A percentile compares a stretch with the other conserved stretches of the same genome.
Conservation (phyloP, 2,329 filamentous ascomycete genomes). For the Aureobasidium sp. region DNA sequence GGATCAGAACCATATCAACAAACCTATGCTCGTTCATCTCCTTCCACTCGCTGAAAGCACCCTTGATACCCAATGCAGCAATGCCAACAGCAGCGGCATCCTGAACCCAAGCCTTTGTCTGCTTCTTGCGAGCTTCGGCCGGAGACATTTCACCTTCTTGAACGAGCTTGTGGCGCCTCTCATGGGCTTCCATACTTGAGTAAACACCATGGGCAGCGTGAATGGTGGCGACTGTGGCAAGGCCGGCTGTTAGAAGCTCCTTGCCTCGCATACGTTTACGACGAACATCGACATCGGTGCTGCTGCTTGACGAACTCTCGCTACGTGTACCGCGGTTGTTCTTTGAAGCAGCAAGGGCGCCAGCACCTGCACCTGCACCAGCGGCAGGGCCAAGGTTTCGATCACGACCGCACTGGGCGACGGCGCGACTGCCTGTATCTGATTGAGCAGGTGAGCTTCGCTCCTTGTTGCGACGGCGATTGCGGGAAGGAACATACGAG, state of each 20-base stretch:
- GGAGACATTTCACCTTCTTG: conserved; percentile 55
- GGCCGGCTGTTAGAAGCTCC: conserved; percentile 57
- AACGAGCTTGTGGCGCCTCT: conserved; percentile 53
- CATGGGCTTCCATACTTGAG: conserved; percentile 55
- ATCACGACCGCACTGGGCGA: conserved; percentile 25
- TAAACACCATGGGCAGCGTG: conserved; percentile 61
- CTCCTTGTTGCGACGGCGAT: conserved; percentile 34
- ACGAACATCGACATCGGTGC: conserved; percentile 52
- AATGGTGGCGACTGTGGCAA: conserved; percentile 62
- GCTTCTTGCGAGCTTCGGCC: conserved; percentile 56
- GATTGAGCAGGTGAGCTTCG: conserved; percentile 32
- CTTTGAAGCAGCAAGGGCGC: conserved; percentile 21
- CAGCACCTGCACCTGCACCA: conserved; percentile 33
- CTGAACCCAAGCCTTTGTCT: conserved; percentile 56
- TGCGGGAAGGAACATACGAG: conserved; percentile 46
- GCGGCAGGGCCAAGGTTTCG: conserved; percentile 39
- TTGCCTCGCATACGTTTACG: conserved; percentile 60
- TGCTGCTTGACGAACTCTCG: conserved; percentile 29
- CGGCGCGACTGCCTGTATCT: conserved; percentile 32
- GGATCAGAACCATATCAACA: conserved; percentile 25
- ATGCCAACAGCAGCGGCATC: conserved; percentile 61
- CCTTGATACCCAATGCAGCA: conserved; percentile 60
- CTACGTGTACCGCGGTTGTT: conserved; percentile 14
- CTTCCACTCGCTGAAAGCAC: conserved; percentile 59
- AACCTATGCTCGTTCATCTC: conserved; percentile 57